Conservation (phyloP, 2,329 filamentous ascomycete species). For the Didymella pinodella region DNA sequence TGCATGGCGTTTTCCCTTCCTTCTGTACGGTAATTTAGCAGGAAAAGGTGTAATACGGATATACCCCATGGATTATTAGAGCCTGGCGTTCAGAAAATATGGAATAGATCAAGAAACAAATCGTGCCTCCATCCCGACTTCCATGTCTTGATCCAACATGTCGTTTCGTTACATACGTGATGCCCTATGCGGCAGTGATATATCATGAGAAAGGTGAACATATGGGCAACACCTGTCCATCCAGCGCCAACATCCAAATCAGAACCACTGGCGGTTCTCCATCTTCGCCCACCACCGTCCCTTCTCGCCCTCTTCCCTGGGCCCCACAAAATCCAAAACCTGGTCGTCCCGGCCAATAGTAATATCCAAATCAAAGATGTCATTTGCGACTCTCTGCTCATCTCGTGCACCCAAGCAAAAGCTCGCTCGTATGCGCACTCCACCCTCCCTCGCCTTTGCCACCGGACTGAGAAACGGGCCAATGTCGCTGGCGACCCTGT, state of each 20-base stretch:
- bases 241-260: not conserved
- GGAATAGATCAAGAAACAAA: too few relatives aligned
- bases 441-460: slow-evolving; percentile 52
- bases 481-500: slow-evolving; percentile 51
- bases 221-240: not conserved
- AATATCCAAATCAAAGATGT: slow-evolving; percentile 58
- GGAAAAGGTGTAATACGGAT: too few relatives aligned
- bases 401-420: slow-evolving; percentile 53
- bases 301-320: slow-evolving; percentile 55
- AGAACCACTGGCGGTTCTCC: slow-evolving; percentile 56
- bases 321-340: slow-evolving; percentile 53
- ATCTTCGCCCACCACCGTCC: slow-evolving; percentile 54
- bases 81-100: too few relatives aligned
- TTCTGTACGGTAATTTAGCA: too few relatives aligned
- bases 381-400: slow-evolving; percentile 37
- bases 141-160: not conserved
- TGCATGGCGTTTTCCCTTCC: too few relatives aligned
- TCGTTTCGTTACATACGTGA: not conserved
- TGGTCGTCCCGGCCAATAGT: slow-evolving; percentile 51
- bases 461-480: slow-evolving; percentile 51
- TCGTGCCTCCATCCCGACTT: not conserved
- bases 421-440: slow-evolving; percentile 55
- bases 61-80: too few relatives aligned
- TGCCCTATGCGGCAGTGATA: not conserved
- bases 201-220: not conserved